Conservation (phyloP, 2,329 filamentous ascomycete genomes). For the Triangularia verruculosa region DNA sequence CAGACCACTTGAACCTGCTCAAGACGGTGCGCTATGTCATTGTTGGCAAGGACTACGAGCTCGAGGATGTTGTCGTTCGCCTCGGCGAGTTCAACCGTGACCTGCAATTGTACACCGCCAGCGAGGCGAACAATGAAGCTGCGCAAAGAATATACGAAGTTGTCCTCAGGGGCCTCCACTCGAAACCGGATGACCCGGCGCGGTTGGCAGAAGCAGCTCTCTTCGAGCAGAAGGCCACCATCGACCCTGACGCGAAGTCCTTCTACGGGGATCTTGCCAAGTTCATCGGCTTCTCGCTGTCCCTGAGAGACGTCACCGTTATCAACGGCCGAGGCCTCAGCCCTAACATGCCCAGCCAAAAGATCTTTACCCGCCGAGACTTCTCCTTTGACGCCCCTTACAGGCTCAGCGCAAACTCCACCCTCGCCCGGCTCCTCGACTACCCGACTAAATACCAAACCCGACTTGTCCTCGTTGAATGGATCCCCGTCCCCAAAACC, state of each 20-base stretch:
- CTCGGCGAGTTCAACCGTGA: slow-evolving; percentile 9
- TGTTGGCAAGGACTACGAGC: background rate
- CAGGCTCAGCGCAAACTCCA: slow-evolving; percentile 10
- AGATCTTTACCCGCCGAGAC: slow-evolving; percentile 15
- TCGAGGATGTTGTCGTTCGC: slow-evolving; percentile 2
- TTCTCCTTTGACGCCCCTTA: slow-evolving; percentile 17
- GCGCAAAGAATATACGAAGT: slow-evolving; percentile 4
- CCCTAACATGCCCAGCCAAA: slow-evolving; percentile 8
- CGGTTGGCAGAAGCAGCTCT: slow-evolving; percentile 13
- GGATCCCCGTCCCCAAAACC: background rate
- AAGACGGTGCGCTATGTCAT: slow-evolving; percentile 2
- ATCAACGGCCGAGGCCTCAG: background rate
- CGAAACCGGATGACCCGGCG: background rate
- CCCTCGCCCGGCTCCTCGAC: slow-evolving; percentile 17
- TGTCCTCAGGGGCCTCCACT: background rate
- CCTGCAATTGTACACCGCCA: background rate
- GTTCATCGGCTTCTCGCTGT: slow-evolving; percentile 11
- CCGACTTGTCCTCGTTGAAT: slow-evolving; percentile 16
- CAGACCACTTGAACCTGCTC: slow-evolving; percentile 4
- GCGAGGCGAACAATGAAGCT: background rate
- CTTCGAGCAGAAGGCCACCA: slow-evolving; percentile 7
- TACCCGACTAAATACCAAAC: slow-evolving; percentile 16
- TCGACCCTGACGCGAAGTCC: background rate
- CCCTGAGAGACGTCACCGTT: background rate
- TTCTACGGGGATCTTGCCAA: slow-evolving; percentile 10